phyloP scores from a whole-genome alignment of 2,329 filamentous ascomycete species.

The Phoma sp. region DNA sequence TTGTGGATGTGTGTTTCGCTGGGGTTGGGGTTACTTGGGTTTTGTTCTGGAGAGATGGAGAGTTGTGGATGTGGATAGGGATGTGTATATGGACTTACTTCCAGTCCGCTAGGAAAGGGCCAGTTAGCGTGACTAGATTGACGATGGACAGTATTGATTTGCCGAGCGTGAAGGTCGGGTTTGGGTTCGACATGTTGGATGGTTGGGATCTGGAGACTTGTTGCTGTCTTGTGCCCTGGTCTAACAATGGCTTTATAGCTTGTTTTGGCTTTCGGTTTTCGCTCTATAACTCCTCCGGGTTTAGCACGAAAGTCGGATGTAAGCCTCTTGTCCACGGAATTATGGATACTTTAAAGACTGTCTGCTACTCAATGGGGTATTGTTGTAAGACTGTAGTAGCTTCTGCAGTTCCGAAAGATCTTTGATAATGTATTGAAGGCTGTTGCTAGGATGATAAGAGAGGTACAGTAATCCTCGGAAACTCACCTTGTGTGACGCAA shows the following conservation, averaged over 20 bases:
- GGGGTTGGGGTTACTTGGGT: background rate
- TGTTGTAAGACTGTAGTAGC: background rate
- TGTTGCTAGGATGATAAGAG: too few relatives aligned
- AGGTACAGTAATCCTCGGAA: too few relatives aligned
- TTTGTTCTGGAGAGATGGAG: too few relatives aligned
- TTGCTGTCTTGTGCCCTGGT: background rate
- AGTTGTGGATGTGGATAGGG: too few relatives aligned
- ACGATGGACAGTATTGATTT: background rate
- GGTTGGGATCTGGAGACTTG: background rate
- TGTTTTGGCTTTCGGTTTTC: background rate
- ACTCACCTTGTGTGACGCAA: too few relatives aligned
- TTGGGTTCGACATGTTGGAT: background rate
- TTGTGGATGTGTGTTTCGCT: constrained; percentile 56
- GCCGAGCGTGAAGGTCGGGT: background rate
- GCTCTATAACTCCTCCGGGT: background rate
- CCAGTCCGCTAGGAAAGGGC: constrained; percentile 43
- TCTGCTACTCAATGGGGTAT: too few relatives aligned
- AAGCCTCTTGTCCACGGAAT: too few relatives aligned
- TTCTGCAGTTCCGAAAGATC: too few relatives aligned
- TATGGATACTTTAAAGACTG: too few relatives aligned
- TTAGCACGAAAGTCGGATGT: background rate
- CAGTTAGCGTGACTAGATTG: background rate
- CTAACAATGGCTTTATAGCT: too few relatives aligned
- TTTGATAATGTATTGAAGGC: too few relatives aligned
- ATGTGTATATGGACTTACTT: constrained; percentile 19